phyloP scores from a whole-genome alignment of 805 yeast genomes.

The Pichia occidentalis region DNA sequence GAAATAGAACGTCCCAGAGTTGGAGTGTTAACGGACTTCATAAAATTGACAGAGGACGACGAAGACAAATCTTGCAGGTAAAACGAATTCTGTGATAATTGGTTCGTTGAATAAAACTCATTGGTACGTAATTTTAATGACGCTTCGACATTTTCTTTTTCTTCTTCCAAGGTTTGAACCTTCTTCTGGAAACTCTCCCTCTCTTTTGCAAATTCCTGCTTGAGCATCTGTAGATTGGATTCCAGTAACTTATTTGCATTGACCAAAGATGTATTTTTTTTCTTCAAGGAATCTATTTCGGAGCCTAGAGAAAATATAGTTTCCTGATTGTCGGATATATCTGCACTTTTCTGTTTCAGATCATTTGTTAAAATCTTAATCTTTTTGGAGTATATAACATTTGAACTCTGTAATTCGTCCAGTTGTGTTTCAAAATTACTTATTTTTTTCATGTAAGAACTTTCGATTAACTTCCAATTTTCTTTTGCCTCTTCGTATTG shows the following conservation, averaged over 20 bases:
- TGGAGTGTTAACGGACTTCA: slow-evolving; percentile 19
- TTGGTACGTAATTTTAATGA: slow-evolving; percentile 12
- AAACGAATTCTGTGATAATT: slow-evolving; percentile 13
- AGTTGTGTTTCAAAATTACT: slow-evolving; percentile 39
- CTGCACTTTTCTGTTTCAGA: slow-evolving; percentile 28
- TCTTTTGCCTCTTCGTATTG: slow-evolving; percentile 73
- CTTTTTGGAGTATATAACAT: slow-evolving; percentile 24
- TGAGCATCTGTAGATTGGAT: slow-evolving; percentile 3
- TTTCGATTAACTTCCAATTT: slow-evolving; percentile 79
- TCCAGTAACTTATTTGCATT: slow-evolving; percentile 25
- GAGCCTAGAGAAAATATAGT: slow-evolving; percentile 18
- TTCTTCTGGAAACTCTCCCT: slow-evolving; percentile 22
- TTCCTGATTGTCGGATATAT: slow-evolving; percentile 23
- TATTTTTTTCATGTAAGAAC: slow-evolving; percentile 47
- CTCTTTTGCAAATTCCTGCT: slow-evolving; percentile 27
- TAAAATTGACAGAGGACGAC: slow-evolving; percentile 19
- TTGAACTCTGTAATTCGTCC: slow-evolving; percentile 30
- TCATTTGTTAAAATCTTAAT: slow-evolving; percentile 31
- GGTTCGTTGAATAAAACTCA: slow-evolving; percentile 8
- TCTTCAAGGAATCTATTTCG: slow-evolving; percentile 19
- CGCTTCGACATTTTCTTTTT: slow-evolving; percentile 19
- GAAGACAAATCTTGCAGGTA: slow-evolving; percentile 30
- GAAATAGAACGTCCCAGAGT: slow-evolving; percentile 20
- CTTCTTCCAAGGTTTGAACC: slow-evolving; percentile 25
- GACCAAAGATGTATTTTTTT: slow-evolving; percentile 16